phyloP scores from a whole-genome alignment of 1,284 basidiomycete genomes.

The Ustilago lituana region DNA sequence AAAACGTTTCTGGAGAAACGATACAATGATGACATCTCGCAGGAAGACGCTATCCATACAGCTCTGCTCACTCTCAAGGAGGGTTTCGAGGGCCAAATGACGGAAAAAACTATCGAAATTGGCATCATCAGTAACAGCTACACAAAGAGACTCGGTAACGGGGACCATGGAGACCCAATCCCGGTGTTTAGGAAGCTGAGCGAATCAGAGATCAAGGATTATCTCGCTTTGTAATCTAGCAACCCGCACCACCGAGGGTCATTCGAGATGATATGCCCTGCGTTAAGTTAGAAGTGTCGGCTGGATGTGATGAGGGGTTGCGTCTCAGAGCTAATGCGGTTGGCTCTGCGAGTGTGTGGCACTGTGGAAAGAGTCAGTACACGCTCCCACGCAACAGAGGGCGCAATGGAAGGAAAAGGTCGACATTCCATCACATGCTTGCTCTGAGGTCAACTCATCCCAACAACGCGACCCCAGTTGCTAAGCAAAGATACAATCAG shows the following conservation, averaged over 20 bases:
- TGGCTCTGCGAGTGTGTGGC: too few relatives aligned
- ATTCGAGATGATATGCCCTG: too few relatives aligned
- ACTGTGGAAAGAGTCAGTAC: too few relatives aligned
- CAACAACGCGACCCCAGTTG: conserved; percentile 29
- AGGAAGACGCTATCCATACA: conserved; percentile 99
- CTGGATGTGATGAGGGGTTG: too few relatives aligned
- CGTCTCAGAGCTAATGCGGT: too few relatives aligned
- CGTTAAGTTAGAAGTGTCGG: too few relatives aligned
- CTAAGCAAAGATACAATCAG: conserved; percentile 29
- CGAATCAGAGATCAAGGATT: conserved; percentile 61
- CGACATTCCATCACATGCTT: too few relatives aligned
- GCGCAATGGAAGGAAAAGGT: too few relatives aligned
- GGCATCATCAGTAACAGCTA: conserved; percentile 77
- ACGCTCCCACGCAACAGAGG: too few relatives aligned
- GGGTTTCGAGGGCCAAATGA: conserved; percentile 99
- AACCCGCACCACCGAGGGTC: too few relatives aligned
- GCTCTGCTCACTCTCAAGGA: conserved; percentile 98
- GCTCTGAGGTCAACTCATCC: too few relatives aligned
- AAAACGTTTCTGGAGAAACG: conserved; percentile 97
- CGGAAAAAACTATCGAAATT: conserved; percentile 99
- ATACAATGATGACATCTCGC: conserved; percentile 99
- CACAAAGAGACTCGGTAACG: conserved; percentile 40
- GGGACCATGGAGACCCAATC: conserved; percentile 30
- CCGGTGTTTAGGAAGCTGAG: conserved; percentile 62
- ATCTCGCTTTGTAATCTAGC: conserved; percentile 51